Conservation (phyloP, 1,284 basidiomycete genomes). For the Pterulicium gracile region DNA sequence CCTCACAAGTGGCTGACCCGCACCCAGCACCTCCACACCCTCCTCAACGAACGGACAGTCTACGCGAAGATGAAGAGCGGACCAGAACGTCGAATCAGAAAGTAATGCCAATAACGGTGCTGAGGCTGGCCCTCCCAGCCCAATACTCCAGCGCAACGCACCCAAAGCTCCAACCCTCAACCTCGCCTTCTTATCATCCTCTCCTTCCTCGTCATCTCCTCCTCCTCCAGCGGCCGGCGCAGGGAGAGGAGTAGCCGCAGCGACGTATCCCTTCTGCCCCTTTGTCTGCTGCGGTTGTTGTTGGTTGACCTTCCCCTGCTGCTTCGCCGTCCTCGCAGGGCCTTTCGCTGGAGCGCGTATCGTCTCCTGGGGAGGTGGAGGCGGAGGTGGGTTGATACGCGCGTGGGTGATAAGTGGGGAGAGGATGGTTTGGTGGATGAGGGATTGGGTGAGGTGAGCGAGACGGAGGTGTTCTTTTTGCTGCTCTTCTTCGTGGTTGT, state of each 20-base stretch:
- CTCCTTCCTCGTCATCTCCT: conserved; percentile 50
- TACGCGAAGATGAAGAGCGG: conserved; percentile 36
- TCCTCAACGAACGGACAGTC: conserved; percentile 34
- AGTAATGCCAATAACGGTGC: conserved; percentile 26
- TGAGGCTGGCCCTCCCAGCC: conserved; percentile 6
- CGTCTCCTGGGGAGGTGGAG: too few relatives aligned
- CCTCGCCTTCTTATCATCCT: conserved; percentile 58
- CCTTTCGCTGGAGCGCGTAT: too few relatives aligned
- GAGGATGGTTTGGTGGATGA: not conserved
- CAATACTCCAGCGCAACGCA: conserved; percentile 53
- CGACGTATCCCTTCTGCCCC: too few relatives aligned
- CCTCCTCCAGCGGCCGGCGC: conserved; percentile 27
- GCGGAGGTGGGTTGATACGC: too few relatives aligned
- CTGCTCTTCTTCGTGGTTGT: too few relatives aligned
- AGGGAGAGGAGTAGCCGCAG: too few relatives aligned
- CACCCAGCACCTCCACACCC: conserved; percentile 34
- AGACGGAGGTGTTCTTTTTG: too few relatives aligned
- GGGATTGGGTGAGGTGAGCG: not conserved
- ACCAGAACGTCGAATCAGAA: conserved; percentile 48
- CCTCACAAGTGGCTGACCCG: conserved; percentile 56
- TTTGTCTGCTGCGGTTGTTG: too few relatives aligned
- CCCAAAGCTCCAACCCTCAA: conserved; percentile 67
- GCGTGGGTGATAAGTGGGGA: too few relatives aligned
- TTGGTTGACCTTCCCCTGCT: too few relatives aligned
- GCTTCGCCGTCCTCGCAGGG: too few relatives aligned